Conservation (phyloP, 2,329 filamentous ascomycete genomes). For the Trichoderma sp. region DNA sequence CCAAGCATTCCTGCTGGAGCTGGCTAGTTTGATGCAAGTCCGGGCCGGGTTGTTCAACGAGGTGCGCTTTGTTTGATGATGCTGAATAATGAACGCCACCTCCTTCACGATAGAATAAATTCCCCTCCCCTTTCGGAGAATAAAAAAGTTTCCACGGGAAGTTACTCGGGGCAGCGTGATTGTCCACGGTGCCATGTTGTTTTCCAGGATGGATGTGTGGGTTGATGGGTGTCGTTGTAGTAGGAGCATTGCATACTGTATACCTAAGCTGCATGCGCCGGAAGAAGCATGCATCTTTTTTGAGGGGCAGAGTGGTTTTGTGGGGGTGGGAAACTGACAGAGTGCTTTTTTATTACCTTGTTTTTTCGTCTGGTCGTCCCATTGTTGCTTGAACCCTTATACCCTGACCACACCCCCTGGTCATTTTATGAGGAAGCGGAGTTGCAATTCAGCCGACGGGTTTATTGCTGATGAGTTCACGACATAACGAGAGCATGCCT, state of each 20-base stretch:
- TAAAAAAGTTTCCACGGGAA: not conserved
- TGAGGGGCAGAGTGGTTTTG: not conserved
- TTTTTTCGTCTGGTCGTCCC: not conserved
- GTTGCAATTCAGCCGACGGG: constrained; percentile 4
- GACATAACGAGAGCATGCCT: not conserved
- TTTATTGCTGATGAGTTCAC: not conserved
- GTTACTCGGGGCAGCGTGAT: not conserved
- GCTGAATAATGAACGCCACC: not conserved
- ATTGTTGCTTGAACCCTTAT: not conserved
- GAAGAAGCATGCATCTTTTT: not conserved
- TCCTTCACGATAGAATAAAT: not conserved
- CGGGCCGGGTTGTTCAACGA: constrained; percentile 74
- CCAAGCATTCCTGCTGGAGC: constrained; percentile 75
- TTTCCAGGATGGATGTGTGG: not conserved
- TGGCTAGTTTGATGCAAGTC: constrained; percentile 71
- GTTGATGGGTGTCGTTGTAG: not conserved
- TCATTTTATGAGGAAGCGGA: not conserved
- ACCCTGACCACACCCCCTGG: not conserved
- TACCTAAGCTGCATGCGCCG: not conserved
- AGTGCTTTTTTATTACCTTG: not conserved
- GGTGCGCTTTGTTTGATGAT: constrained; percentile 54
- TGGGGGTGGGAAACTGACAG: not conserved
- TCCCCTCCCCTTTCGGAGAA: not conserved
- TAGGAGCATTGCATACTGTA: not conserved
- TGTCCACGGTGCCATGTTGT: not conserved